Evolutionary conservation across 495 filamentous ascomycete genomes (phyloP).

Genomic region (Jackrogersella multiformis): DNA sequence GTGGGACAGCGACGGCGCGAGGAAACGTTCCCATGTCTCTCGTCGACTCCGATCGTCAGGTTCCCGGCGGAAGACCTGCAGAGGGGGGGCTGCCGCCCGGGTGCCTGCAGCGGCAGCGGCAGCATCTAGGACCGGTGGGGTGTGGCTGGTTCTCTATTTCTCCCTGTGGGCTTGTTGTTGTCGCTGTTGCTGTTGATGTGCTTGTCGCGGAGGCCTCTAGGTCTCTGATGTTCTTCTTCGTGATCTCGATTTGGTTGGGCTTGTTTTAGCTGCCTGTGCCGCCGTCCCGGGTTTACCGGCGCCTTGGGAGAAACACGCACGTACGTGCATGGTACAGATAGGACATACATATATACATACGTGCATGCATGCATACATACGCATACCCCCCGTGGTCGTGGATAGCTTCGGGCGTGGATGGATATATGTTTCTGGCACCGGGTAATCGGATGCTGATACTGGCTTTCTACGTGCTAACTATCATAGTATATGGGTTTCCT

Average conservation of each 20-base stretch:
- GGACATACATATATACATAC: background rate
- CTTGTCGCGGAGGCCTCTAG: background rate
- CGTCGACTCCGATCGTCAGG: conserved; percentile 33
- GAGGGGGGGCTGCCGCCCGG: background rate
- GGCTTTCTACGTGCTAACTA: background rate
- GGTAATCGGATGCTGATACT: background rate
- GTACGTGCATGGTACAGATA: too few relatives aligned
- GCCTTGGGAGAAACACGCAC: conserved; percentile 19
- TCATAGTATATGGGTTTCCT: background rate
- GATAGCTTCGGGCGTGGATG: too few relatives aligned
- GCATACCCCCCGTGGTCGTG: background rate
- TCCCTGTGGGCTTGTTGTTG: too few relatives aligned
- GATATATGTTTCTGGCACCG: background rate
- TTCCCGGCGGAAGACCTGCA: background rate
- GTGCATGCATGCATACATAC: background rate
- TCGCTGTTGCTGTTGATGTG: background rate
- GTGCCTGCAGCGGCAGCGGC: conserved; percentile 5
- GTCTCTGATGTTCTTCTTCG: background rate
- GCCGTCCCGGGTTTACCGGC: conserved; percentile 23
- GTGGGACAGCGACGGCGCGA: conserved; percentile 23
- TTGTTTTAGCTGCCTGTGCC: conserved; percentile 17
- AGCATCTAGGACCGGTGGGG: background rate
- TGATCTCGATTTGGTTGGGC: background rate
- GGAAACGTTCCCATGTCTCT: conserved; percentile 26
- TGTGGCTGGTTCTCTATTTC: background rate